Conservation (phyloP, 805 yeast species). For the Sugiyamaella lignohabitans region DNA sequence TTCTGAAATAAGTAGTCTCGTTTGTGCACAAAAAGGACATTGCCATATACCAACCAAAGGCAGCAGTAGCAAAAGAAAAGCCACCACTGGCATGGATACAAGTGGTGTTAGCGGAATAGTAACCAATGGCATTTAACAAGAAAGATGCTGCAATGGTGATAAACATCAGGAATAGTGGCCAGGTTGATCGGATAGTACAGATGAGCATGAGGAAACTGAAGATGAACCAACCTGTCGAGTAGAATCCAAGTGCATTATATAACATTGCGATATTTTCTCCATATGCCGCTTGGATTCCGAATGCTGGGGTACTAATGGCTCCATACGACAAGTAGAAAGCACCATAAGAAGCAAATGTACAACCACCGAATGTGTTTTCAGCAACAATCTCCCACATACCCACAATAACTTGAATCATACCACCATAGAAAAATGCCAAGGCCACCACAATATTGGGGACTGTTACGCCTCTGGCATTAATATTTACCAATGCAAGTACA, state of each 20-base stretch:
- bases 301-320: slow-evolving; percentile 51
- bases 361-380: slow-evolving; percentile 63
- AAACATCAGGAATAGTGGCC: slow-evolving; percentile 4
- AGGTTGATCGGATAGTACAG: slow-evolving; percentile 56
- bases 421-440: slow-evolving; percentile 57
- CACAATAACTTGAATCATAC: slow-evolving; percentile 52
- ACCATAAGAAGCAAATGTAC: slow-evolving; percentile 57
- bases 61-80: slow-evolving; percentile 35
- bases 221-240: slow-evolving; percentile 54
- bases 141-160: slow-evolving; percentile 1
- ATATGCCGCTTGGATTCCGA: slow-evolving; percentile 55
- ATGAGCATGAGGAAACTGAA: slow-evolving; percentile 50
- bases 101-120: not conserved
- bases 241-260: slow-evolving; percentile 51
- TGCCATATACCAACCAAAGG: slow-evolving; percentile 5
- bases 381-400: slow-evolving; percentile 61
- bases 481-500: slow-evolving; percentile 49
- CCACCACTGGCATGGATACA: slow-evolving; percentile 34
- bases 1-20: slow-evolving; percentile 50
- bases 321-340: slow-evolving; percentile 66
- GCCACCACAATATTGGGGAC: slow-evolving; percentile 51
- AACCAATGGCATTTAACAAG: slow-evolving; percentile 2
- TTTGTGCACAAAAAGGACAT: slow-evolving; percentile 37
- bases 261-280: slow-evolving; percentile 32
- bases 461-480: slow-evolving; percentile 48